These are phyloP conservation scores for Boletus semigastroideus DNA, from an alignment of 1,284 basidiomycete genomes.

Conservation along the genomic window DNA sequence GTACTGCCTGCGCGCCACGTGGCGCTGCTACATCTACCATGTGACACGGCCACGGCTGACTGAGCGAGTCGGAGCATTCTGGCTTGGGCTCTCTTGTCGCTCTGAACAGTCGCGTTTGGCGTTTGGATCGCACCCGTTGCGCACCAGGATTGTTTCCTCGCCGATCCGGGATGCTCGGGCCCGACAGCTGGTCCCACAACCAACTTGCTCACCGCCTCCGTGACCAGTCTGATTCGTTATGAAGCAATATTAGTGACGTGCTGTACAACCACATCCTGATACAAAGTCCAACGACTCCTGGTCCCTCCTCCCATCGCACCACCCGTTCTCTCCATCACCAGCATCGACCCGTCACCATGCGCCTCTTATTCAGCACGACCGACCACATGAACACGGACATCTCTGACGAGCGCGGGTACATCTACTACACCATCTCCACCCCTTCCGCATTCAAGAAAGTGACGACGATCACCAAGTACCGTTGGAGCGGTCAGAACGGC, in stretches of 20 bases:
- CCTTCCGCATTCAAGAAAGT: conserved; percentile 14
- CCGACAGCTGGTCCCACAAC: not conserved
- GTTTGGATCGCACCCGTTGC: no score
- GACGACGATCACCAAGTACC: conserved; percentile 30
- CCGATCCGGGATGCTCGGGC: no score
- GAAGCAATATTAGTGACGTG: not conserved
- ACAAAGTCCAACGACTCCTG: not conserved
- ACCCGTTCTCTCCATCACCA: not conserved
- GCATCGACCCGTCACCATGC: conserved; percentile 11
- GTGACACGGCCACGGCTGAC: no score
- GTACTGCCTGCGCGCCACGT: no score
- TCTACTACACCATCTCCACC: conserved; percentile 26
- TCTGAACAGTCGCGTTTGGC: no score
- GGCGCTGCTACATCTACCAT: no score
- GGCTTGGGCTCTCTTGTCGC: no score
- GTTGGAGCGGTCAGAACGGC: conserved; percentile 9
- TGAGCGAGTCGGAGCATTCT: no score
- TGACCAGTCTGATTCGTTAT: not conserved
- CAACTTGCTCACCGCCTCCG: not conserved
- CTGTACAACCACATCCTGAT: not conserved
- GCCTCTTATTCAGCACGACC: conserved; percentile 18
- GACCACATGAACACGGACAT: conserved; percentile 25
- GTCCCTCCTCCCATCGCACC: not conserved
- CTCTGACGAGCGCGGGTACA: conserved; percentile 23
- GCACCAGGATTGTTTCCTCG: no score